phyloP scores from a whole-genome alignment of 2,329 filamentous ascomycete genomes.

The Diplodia scrobiculata region DNA sequence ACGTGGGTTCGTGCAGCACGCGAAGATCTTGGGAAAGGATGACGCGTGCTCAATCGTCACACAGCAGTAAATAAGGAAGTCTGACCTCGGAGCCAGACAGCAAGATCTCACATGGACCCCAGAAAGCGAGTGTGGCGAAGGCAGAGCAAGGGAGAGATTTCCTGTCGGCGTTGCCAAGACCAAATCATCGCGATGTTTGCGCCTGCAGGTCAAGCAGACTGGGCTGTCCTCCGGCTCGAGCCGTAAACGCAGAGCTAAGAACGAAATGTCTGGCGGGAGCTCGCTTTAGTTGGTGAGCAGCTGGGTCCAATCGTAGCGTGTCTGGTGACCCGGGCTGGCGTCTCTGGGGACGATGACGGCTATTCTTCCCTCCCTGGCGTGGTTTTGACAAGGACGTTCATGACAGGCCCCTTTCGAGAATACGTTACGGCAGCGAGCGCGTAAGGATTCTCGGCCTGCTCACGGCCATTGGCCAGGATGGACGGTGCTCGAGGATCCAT shows the following conservation, averaged over 20 bases:
- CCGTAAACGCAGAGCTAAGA: slow-evolving; percentile 4
- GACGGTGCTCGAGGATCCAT: slow-evolving; percentile 7
- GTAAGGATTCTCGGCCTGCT: background rate
- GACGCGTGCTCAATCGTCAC: slow-evolving; percentile 18
- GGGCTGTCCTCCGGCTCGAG: slow-evolving; percentile 19
- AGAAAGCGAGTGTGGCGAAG: slow-evolving; percentile 10
- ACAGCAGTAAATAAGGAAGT: slow-evolving; percentile 17
- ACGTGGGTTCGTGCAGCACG: slow-evolving; percentile 7
- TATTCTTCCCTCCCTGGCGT: slow-evolving; percentile 20
- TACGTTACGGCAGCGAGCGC: background rate
- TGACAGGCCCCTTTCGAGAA: slow-evolving; percentile 4
- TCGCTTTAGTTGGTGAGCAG: background rate
- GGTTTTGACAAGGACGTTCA: slow-evolving; percentile 5
- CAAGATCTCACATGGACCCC: slow-evolving; percentile 5
- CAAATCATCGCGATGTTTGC: slow-evolving; percentile 1
- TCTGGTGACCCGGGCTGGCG: slow-evolving; percentile 2
- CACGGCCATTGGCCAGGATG: slow-evolving; percentile 8
- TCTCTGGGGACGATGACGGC: slow-evolving; percentile 14
- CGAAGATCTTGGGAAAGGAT: slow-evolving; percentile 3
- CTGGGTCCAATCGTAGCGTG: slow-evolving; percentile 5
- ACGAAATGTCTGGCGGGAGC: background rate
- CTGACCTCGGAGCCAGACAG: slow-evolving; percentile 8
- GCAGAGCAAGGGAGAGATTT: slow-evolving; percentile 13
- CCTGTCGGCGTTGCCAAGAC: slow-evolving; percentile 11
- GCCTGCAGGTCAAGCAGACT: slow-evolving; percentile 15